These are phyloP conservation scores for Thoreauomyces humboldtii DNA, from an alignment of 192 early-diverging fungal genomes.

Conservation along the genomic window DNA sequence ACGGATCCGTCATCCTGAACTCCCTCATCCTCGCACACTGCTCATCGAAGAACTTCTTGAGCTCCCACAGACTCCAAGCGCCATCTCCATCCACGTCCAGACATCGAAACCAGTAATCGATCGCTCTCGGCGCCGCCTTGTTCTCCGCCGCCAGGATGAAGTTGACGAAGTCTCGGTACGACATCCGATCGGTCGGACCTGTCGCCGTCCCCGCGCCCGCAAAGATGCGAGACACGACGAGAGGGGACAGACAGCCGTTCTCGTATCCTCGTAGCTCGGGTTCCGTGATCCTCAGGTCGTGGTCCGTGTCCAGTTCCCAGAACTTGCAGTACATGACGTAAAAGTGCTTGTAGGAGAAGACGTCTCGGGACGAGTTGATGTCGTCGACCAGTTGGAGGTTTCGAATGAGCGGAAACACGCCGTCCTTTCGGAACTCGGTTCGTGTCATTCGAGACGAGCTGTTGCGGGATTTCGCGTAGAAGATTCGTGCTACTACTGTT, in stretches of 20 bases:
- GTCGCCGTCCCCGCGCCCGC: slow-evolving; percentile 47
- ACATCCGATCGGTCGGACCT: slow-evolving; percentile 43
- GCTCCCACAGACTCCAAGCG: slow-evolving; percentile 76
- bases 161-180: slow-evolving; percentile 83
- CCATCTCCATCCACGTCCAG: slow-evolving; percentile 92
- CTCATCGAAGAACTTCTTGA: slow-evolving; percentile 83
- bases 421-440: slow-evolving; percentile 66
- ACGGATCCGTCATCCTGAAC: slow-evolving; percentile 44
- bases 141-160: slow-evolving; percentile 82
- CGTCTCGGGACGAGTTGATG: slow-evolving; percentile 74
- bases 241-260: slow-evolving; percentile 62
- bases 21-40: slow-evolving; percentile 66
- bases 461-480: slow-evolving; percentile 69
- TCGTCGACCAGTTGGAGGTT: slow-evolving; percentile 71
- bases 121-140: slow-evolving; percentile 59
- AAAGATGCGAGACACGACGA: slow-evolving; percentile 73
- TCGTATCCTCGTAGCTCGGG: slow-evolving; percentile 74
- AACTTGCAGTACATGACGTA: slow-evolving; percentile 98
- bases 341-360: slow-evolving; percentile 96
- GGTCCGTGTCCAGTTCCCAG: slow-evolving; percentile 90
- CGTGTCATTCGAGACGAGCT: slow-evolving; percentile 73
- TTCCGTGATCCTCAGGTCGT: slow-evolving; percentile 74
- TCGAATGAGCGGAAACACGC: slow-evolving; percentile 61
- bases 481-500: slow-evolving; percentile 85
- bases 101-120: slow-evolving; percentile 91